Percentiles rank a stretch among this genome's conserved stretches.
phyloP scores from a whole-genome alignment of 2,329 filamentous ascomycete genomes.

The Colletotrichum nymphaeae region DNA sequence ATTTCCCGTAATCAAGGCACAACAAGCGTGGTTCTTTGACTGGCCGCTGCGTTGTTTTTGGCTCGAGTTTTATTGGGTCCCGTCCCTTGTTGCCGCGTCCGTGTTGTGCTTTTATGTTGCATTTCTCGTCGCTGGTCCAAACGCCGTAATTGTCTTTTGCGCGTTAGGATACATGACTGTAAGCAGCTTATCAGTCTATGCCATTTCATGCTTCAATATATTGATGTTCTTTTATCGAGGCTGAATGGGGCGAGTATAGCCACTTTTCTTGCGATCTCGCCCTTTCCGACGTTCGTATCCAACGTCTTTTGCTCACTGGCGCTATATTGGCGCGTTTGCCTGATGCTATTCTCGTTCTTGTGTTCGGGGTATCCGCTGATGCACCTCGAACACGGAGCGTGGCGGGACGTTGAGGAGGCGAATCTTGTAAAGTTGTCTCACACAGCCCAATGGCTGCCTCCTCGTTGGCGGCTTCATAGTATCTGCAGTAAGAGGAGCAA shows the following conservation, averaged over 20 bases:
- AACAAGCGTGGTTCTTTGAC: conserved; percentile 4
- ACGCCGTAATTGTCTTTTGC: not conserved
- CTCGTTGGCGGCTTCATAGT: not conserved
- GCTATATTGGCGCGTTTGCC: not conserved
- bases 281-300: not conserved
- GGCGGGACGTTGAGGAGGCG: not conserved
- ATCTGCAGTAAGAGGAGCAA: conserved; percentile 9
- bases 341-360: conserved; percentile 14
- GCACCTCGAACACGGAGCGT: not conserved
- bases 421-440: conserved; percentile 4
- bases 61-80: not conserved
- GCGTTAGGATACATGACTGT: not conserved
- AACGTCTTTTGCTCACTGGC: not conserved
- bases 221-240: not conserved
- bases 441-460: conserved; percentile 11
- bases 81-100: not conserved
- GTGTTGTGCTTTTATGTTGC: not conserved
- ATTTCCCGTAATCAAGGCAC: not conserved
- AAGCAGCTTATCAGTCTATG: not conserved
- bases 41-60: conserved; percentile 1
- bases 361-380: not conserved
- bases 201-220: not conserved
- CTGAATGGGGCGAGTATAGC: not conserved
- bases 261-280: not conserved
- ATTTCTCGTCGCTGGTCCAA: not conserved